These are phyloP conservation scores for Chrysoporthe cubensis DNA, from an alignment of 2,329 filamentous ascomycete species.

Conservation along the genomic window DNA sequence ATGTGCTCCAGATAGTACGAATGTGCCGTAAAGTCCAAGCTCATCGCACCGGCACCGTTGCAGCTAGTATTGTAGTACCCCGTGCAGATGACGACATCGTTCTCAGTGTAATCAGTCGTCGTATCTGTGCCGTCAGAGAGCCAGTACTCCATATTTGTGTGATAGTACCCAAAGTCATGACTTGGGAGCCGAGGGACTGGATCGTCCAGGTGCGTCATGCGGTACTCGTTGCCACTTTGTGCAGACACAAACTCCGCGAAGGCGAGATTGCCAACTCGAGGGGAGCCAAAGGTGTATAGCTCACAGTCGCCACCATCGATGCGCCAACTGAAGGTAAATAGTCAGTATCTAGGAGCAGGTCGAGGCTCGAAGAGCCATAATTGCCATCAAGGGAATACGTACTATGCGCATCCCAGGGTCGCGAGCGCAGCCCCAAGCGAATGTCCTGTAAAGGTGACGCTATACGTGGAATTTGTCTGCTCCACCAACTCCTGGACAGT, in stretches of 20 bases:
- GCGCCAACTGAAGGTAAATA: slow-evolving; percentile 4
- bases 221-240: slow-evolving; percentile 25
- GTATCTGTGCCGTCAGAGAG: slow-evolving; percentile 17
- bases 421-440: slow-evolving; percentile 38
- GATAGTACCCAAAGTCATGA: slow-evolving; percentile 21
- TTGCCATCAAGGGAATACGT: slow-evolving; percentile 18
- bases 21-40: slow-evolving; percentile 51
- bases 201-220: slow-evolving; percentile 28
- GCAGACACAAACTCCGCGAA: slow-evolving; percentile 36
- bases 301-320: slow-evolving; percentile 29
- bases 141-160: slow-evolving; percentile 25
- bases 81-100: slow-evolving; percentile 51
- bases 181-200: slow-evolving; percentile 28
- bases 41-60: slow-evolving; percentile 51
- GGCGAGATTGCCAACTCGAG: slow-evolving; percentile 36
- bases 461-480: slow-evolving; percentile 32
- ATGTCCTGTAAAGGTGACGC: slow-evolving; percentile 36
- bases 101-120: slow-evolving; percentile 35
- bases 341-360: neutral
- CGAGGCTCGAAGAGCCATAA: too few species aligned
- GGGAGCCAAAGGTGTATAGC: slow-evolving; percentile 38
- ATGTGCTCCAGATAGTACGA: slow-evolving; percentile 52
- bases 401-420: slow-evolving; percentile 33
- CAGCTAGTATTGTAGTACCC: slow-evolving; percentile 53
- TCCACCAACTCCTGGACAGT: slow-evolving; percentile 29